Conservation (phyloP, 441 rosid species). For the Croton setiger region DNA sequence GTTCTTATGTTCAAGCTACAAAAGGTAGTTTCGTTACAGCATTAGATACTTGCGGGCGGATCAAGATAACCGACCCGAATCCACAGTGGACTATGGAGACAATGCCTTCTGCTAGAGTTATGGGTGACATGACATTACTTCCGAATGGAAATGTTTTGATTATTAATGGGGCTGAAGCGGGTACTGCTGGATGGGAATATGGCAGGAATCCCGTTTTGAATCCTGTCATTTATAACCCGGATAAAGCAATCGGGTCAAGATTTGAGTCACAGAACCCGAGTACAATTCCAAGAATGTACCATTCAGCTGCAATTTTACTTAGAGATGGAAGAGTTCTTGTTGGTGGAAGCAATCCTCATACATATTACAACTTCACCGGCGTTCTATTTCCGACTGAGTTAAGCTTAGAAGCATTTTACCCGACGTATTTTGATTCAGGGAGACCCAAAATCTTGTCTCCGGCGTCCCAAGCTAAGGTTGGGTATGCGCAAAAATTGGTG, state of each 20-base stretch:
- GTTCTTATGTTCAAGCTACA: conserved; percentile 29
- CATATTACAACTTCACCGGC: conserved; percentile 49
- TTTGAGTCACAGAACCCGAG: conserved; percentile 49
- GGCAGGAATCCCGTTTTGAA: conserved; percentile 43
- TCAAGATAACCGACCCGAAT: conserved; percentile 43
- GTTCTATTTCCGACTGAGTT: conserved; percentile 71
- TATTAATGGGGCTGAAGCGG: conserved; percentile 59
- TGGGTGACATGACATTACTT: conserved; percentile 81
- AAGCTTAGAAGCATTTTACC: conserved; percentile 69
- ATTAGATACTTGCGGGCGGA: conserved; percentile 60
- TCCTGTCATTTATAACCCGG: conserved; percentile 55
- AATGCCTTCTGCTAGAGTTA: conserved; percentile 71
- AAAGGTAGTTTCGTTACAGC: conserved; percentile 42
- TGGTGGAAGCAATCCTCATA: conserved; percentile 82
- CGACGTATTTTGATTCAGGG: conserved; percentile 50
- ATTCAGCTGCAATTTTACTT: conserved; percentile 62
- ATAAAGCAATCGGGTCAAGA: conserved; percentile 24
- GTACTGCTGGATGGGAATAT: conserved; percentile 81
- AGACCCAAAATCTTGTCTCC: conserved; percentile 44
- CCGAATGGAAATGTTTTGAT: conserved; percentile 64
- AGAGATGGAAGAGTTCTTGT: conserved; percentile 69
- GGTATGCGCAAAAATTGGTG: conserved; percentile 32
- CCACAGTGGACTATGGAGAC: conserved; percentile 70
- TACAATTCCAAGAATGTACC: conserved; percentile 68
- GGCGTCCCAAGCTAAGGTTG: conserved; percentile 27